Evolutionary conservation across 1,284 basidiomycete species (phyloP), one percentile per base, ranked within the genome.

Genomic region (Athelia sp.): DNA sequence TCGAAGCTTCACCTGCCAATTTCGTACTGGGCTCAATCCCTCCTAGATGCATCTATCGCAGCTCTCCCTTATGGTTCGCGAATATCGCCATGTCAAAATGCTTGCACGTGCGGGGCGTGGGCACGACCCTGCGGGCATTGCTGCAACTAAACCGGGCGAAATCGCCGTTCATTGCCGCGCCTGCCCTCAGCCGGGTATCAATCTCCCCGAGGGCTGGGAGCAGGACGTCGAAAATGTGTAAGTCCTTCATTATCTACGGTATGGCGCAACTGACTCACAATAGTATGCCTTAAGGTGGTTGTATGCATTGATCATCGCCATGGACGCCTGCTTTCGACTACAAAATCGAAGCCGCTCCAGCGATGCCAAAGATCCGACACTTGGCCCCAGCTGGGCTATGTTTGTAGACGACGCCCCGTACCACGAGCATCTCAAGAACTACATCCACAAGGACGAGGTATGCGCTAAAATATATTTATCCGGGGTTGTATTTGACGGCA

Each of bases 241-340:
- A 11, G 17, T 15, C 1, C 26, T 32, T n/a, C 19, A 34, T 44
- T 29, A 11, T 0, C 18, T 43, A 11, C 11, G 17, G 11, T 11
- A 11, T 34, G 11, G 32, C 32, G 18, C 38, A 2, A 18, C 17
- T 19, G 14, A 14, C 17, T 43, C 14, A 3, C 32, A 56, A 53
- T 4, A 57, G 49, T 44, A 35, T 19, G 56, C 1, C 53, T 55
- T 44, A 11, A 21, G 40, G 11, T 56, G 3, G 32, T n/a, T 34
- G n/a, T 34, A 34, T n/a, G n/a, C n/a, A n/a, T n/a, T 34, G 11
- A 47, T 57, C n/a, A 22, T 63, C 0, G 52, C 52, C 1, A 42
- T 53, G 32, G 59, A 62, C 42, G 58, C 57, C 4, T 60, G 58
- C 42, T 61, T 62, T 51, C 50, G 54, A 18, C 52, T 50, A 44